A percentile compares a stretch with the other conserved stretches of the same genome.
phyloP scores from a whole-genome alignment of 2,329 filamentous ascomycete species.

The Fusarium veterinarium region DNA sequence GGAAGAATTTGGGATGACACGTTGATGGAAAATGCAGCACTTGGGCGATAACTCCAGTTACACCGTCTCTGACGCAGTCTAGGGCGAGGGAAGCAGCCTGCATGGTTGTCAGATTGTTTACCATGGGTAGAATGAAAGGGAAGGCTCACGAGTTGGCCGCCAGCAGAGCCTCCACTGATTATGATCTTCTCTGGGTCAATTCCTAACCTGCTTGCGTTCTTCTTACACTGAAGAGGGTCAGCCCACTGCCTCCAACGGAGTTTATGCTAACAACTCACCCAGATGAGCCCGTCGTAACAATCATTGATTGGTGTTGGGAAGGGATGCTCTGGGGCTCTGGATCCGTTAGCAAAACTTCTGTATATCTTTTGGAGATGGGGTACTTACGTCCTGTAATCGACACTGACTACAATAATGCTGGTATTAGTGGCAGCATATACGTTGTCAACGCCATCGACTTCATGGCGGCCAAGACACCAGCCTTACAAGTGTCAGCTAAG shows the following conservation, averaged over 20 bases:
- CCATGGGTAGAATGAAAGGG: neutral
- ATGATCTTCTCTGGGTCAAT: constrained; percentile 37
- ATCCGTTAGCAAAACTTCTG: neutral
- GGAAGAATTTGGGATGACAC: constrained; percentile 44
- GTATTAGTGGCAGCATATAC: constrained; percentile 28
- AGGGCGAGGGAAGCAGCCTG: constrained; percentile 37
- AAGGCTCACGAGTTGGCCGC: constrained; percentile 28
- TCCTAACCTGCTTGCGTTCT: constrained; percentile 25
- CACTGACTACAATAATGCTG: constrained; percentile 39
- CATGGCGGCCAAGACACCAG: constrained; percentile 40
- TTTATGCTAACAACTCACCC: constrained; percentile 22
- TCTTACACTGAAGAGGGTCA: constrained; percentile 31
- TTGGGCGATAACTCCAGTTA: constrained; percentile 39
- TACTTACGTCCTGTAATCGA: constrained; percentile 38
- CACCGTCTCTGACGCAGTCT: constrained; percentile 3
- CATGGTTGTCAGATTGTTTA: neutral
- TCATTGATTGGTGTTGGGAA: constrained; percentile 39
- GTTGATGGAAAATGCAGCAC: constrained; percentile 32
- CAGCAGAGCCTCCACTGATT: constrained; percentile 37
- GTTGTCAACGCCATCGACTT: constrained; percentile 41
- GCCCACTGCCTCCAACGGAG: accelerated
- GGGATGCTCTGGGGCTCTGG: constrained; percentile 37
- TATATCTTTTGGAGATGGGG: accelerated
- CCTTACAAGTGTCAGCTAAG: constrained; percentile 7
- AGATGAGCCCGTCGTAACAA: constrained; percentile 39